These are phyloP conservation scores for Leccinum subtestaceum DNA, from an alignment of 768 basidiomycete species.

Conservation along the genomic window DNA sequence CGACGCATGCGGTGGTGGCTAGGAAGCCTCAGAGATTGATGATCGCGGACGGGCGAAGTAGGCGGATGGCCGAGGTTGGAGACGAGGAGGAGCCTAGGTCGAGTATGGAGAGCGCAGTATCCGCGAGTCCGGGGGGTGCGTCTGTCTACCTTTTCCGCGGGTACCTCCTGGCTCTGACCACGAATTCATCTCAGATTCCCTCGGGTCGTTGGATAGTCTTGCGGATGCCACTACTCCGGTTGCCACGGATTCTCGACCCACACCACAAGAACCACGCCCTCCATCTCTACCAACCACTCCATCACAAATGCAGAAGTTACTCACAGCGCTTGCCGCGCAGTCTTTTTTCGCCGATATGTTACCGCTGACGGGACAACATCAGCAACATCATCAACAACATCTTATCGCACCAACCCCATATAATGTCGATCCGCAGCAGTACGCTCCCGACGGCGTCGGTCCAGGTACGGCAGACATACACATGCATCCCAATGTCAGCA, in stretches of 20 bases:
- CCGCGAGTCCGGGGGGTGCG: slow-evolving; percentile 14
- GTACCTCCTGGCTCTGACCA: background rate
- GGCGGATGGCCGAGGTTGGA: slow-evolving; percentile 37
- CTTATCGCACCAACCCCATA: slow-evolving; percentile 32
- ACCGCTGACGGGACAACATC: slow-evolving; percentile 13
- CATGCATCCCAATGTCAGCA: slow-evolving; percentile 3
- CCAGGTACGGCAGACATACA: background rate
- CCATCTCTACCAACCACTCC: slow-evolving; percentile 47
- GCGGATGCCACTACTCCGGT: slow-evolving; percentile 16
- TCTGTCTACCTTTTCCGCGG: background rate
- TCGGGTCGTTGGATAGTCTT: slow-evolving; percentile 43
- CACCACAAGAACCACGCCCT: slow-evolving; percentile 17
- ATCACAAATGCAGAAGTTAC: slow-evolving; percentile 55
- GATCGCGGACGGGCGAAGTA: slow-evolving; percentile 55
- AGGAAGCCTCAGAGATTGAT: slow-evolving; percentile 56
- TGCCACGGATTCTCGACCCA: slow-evolving; percentile 10
- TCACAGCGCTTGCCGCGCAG: slow-evolving; percentile 40
- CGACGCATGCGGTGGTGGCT: slow-evolving; percentile 45
- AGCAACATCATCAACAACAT: slow-evolving; percentile 22
- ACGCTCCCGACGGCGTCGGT: background rate
- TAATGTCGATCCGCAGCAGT: slow-evolving; percentile 11
- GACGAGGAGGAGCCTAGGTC: slow-evolving; percentile 39
- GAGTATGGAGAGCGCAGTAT: slow-evolving; percentile 28
- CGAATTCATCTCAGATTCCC: slow-evolving; percentile 30
- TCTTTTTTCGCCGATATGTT: slow-evolving; percentile 25